These are phyloP conservation scores for Cordia subcordata DNA, from an alignment of 257 asterid genomes.

Conservation along the genomic window DNA sequence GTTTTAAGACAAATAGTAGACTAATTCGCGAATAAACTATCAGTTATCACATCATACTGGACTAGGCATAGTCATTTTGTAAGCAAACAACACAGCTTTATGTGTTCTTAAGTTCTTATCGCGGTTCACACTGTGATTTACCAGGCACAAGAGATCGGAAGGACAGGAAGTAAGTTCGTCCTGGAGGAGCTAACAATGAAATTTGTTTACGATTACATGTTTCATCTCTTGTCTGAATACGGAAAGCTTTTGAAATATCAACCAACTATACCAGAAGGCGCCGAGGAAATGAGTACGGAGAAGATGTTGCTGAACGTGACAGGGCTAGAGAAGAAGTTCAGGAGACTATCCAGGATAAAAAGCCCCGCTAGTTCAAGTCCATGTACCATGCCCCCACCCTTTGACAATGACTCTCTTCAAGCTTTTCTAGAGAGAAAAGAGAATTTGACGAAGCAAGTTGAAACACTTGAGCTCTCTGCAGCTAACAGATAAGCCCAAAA, in stretches of 20 bases:
- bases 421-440: conserved; percentile 36
- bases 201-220: conserved; percentile 65
- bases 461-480: conserved; percentile 22
- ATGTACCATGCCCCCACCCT: conserved; percentile 46
- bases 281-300: conserved; percentile 63
- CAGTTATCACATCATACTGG: too few species aligned
- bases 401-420: conserved; percentile 22
- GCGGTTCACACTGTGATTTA: background rate
- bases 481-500: background rate
- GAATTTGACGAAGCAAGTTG: conserved; percentile 38
- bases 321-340: conserved; percentile 53
- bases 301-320: conserved; percentile 48
- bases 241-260: conserved; percentile 64
- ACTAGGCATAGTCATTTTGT: too few species aligned
- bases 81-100: too few species aligned
- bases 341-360: conserved; percentile 48
- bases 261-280: conserved; percentile 62
- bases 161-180: conserved; percentile 60
- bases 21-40: too few species aligned
- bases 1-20: background rate
- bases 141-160: conserved; percentile 76
- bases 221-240: conserved; percentile 65
- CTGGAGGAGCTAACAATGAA: conserved; percentile 59
- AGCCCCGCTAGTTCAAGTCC: conserved; percentile 43
- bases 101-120: too few species aligned